Conservation (phyloP, 768 basidiomycete genomes). For the Boletus vermiculosoides region DNA sequence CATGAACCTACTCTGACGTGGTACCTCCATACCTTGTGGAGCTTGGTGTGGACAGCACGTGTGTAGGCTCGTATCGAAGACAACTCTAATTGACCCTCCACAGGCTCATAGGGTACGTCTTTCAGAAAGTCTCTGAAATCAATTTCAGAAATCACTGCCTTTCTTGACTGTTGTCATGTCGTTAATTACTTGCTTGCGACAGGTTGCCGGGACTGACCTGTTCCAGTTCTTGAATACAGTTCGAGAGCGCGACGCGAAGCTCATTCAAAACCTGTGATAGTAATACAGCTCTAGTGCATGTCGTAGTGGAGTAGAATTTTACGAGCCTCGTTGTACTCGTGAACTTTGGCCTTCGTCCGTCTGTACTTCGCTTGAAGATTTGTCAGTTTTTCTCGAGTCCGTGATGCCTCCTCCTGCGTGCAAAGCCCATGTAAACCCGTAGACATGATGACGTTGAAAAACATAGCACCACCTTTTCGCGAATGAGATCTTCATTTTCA, state of each 20-base stretch:
- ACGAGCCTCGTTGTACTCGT: constrained; percentile 22
- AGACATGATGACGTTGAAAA: neutral
- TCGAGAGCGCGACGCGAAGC: constrained; percentile 19
- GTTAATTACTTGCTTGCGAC: neutral
- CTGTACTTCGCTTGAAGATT: constrained; percentile 22
- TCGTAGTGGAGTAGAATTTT: neutral
- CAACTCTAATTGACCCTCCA: constrained; percentile 13
- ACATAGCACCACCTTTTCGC: constrained; percentile 11
- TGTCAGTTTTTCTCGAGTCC: constrained; percentile 5
- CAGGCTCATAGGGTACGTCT: constrained; percentile 8
- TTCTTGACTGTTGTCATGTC: constrained; percentile 11
- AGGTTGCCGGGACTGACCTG: constrained; percentile 7
- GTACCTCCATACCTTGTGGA: constrained; percentile 18
- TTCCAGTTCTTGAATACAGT: constrained; percentile 21
- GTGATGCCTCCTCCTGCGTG: constrained; percentile 14
- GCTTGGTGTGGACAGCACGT: neutral
- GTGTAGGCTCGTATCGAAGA: constrained; percentile 4
- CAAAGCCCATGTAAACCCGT: neutral
- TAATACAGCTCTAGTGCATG: neutral
- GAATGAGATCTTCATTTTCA: constrained; percentile 15
- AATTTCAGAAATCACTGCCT: constrained; percentile 12
- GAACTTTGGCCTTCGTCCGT: constrained; percentile 15
- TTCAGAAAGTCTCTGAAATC: constrained; percentile 12
- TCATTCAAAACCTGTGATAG: constrained; percentile 17
- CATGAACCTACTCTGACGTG: neutral